phyloP scores from a whole-genome alignment of 106 monocot genomes.

The Acorus calamus region DNA sequence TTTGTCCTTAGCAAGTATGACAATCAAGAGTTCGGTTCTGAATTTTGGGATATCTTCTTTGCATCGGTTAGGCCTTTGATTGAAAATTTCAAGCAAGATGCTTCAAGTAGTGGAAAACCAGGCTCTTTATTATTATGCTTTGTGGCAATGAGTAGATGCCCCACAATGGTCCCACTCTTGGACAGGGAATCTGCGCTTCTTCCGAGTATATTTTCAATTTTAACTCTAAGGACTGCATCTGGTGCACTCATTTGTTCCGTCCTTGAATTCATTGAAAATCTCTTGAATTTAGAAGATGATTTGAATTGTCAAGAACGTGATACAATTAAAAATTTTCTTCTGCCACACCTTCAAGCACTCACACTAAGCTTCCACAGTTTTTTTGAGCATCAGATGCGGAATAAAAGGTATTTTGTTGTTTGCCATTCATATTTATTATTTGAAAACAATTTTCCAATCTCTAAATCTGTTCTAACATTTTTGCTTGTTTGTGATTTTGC shows the following conservation, averaged over 20 bases:
- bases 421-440: background rate
- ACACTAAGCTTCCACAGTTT: slow-evolving; percentile 42
- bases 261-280: slow-evolving; percentile 67
- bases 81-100: slow-evolving; percentile 66
- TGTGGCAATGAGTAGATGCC: slow-evolving; percentile 69
- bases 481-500: background rate
- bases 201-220: slow-evolving; percentile 71
- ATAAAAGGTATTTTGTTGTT: slow-evolving; percentile 34
- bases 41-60: slow-evolving; percentile 87
- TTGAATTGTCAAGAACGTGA: slow-evolving; percentile 29
- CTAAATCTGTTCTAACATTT: background rate
- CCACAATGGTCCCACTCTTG: slow-evolving; percentile 38
- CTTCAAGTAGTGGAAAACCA: slow-evolving; percentile 79
- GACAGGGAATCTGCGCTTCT: slow-evolving; percentile 41
- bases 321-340: slow-evolving; percentile 35
- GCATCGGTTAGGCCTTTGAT: slow-evolving; percentile 63
- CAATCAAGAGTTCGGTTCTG: slow-evolving; percentile 33
- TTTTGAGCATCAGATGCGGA: slow-evolving; percentile 26
- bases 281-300: slow-evolving; percentile 55
- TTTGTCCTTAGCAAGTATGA: slow-evolving; percentile 59
- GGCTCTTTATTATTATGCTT: slow-evolving; percentile 88
- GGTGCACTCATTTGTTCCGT: slow-evolving; percentile 59
- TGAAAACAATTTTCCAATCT: background rate
- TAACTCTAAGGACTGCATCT: slow-evolving; percentile 69
- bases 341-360: slow-evolving; percentile 60